Evolutionary conservation across 805 yeast genomes (phyloP), one percentile per base, ranked within the genome.

Genomic region (Candida hispaniensis): DNA sequence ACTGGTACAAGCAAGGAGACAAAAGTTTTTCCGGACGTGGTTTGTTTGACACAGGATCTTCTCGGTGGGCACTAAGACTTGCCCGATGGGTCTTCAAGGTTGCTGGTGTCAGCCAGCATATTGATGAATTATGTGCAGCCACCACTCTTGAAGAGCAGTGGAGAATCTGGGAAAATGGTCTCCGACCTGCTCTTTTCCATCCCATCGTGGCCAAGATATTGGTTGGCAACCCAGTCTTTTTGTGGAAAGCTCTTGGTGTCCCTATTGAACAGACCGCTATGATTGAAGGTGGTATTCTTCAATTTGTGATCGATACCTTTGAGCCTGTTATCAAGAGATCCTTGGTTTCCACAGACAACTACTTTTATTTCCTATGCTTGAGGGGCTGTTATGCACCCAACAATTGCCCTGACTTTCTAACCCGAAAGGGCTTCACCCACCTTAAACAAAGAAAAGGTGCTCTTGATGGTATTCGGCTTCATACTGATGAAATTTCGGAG

Each of bases 211-310:
- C 79, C 11, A 70, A 71, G 33, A 48, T 78, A 17, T 59, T 81
- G 33, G 68, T 81, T 25, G 85, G 85, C n/a, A 81, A 80, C 54
- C 86, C 88, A 13, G 54, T 79, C n/a, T 80, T 80, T 53, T 62
- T 81, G 40, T 80, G 93, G 93, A 79, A 78, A 52, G 93, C 93
- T 0, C 63, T 81, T 14, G 93, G 93, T n/a, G 93, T 80, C 29
- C 93, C 93, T 5, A 71, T 75, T 6, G 80, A 81, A 51, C 93
- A 80, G 59, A 85, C 91, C 5, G 62, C 71, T 17, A 69, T 81
- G 76, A 79, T 81, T 72, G 82, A 79, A 14, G 61, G 69, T 11
- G 74, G 85, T 0, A 75, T 79, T 26, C 57, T 76, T 46, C 69
- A 75, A 40, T 80, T 81, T 51, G 74, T 81, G 28, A 63, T 73